Percentiles rank a stretch among this genome's conserved stretches.
phyloP scores from a whole-genome alignment of 805 yeast genomes.

The Pichia rugopelliculosa region DNA sequence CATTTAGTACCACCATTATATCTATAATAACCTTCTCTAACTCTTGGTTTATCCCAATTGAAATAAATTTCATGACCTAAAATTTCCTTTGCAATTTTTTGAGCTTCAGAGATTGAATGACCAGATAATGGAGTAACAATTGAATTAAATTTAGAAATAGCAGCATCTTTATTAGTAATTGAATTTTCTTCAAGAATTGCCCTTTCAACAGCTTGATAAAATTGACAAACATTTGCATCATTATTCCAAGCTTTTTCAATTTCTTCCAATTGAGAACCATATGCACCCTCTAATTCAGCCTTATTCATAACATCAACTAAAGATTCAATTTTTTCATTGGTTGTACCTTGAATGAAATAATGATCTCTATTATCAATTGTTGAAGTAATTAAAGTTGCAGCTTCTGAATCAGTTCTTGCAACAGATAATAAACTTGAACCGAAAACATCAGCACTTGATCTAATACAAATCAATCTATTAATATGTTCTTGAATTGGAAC shows the following conservation, averaged over 20 bases:
- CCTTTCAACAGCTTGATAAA: slow-evolving; percentile 86
- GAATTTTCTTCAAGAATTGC: slow-evolving; percentile 54
- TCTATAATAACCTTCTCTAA: slow-evolving; percentile 94
- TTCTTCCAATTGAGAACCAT: slow-evolving; percentile 61
- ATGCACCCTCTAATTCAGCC: slow-evolving; percentile 71
- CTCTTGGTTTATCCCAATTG: slow-evolving; percentile 94
- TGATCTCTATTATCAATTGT: slow-evolving; percentile 94
- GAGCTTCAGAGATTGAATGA: slow-evolving; percentile 74
- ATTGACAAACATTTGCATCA: slow-evolving; percentile 78
- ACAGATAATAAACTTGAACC: slow-evolving; percentile 81
- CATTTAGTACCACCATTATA: slow-evolving; percentile 95
- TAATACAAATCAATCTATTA: slow-evolving; percentile 85
- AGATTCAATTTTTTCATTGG: slow-evolving; percentile 73
- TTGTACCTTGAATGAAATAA: slow-evolving; percentile 82
- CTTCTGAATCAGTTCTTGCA: slow-evolving; percentile 97
- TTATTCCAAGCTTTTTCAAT: slow-evolving; percentile 78
- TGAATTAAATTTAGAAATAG: slow-evolving; percentile 57
- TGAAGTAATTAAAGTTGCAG: slow-evolving; percentile 90
- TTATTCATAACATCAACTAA: slow-evolving; percentile 70
- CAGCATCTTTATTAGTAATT: slow-evolving; percentile 51
- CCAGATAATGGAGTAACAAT: slow-evolving; percentile 70
- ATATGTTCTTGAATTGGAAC: slow-evolving; percentile 98
- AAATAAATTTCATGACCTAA: slow-evolving; percentile 79
- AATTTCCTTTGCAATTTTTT: slow-evolving; percentile 62
- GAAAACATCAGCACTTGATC: slow-evolving; percentile 91